Conservation (phyloP, 2,329 filamentous ascomycete genomes). For the Aureobasidium uvarum region DNA sequence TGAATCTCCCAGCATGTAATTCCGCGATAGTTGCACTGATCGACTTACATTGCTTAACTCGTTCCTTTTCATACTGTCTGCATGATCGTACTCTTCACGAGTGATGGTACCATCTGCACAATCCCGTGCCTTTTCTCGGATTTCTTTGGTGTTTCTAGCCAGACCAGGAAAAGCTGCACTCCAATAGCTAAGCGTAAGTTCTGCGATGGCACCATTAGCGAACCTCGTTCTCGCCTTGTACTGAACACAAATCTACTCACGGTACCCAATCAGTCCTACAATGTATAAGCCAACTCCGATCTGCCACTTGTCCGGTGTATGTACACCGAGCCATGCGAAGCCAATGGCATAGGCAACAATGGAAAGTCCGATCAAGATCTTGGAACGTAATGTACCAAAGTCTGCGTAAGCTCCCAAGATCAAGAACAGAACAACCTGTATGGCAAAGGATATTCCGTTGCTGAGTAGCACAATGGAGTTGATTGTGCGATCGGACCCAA, state of each 20-base stretch:
- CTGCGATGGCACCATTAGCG: background rate
- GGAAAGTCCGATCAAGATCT: slow-evolving; percentile 61
- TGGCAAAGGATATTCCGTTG: slow-evolving; percentile 67
- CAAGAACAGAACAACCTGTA: slow-evolving; percentile 60
- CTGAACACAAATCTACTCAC: slow-evolving; percentile 50
- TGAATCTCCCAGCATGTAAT: background rate
- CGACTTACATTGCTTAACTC: slow-evolving; percentile 56
- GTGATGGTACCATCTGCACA: slow-evolving; percentile 54
- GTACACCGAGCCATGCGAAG: slow-evolving; percentile 66
- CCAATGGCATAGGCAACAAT: slow-evolving; percentile 62
- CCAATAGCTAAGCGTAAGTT: slow-evolving; percentile 44
- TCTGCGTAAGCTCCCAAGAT: slow-evolving; percentile 57
- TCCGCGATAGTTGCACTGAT: background rate
- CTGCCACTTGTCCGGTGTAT: slow-evolving; percentile 59
- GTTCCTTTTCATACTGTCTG: slow-evolving; percentile 63
- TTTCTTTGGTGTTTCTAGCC: slow-evolving; percentile 53
- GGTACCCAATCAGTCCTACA: slow-evolving; percentile 64
- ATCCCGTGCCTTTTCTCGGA: slow-evolving; percentile 52
- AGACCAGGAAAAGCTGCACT: slow-evolving; percentile 62
- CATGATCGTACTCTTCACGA: slow-evolving; percentile 59
- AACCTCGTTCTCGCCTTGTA: background rate
- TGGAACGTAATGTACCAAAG: slow-evolving; percentile 64
- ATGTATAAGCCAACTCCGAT: slow-evolving; percentile 63
- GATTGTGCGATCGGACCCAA: slow-evolving; percentile 57
- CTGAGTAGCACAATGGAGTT: slow-evolving; percentile 64